These are phyloP conservation scores for Dalbergia oliveri DNA, from an alignment of 306 rosid genomes.

Conservation along the genomic window DNA sequence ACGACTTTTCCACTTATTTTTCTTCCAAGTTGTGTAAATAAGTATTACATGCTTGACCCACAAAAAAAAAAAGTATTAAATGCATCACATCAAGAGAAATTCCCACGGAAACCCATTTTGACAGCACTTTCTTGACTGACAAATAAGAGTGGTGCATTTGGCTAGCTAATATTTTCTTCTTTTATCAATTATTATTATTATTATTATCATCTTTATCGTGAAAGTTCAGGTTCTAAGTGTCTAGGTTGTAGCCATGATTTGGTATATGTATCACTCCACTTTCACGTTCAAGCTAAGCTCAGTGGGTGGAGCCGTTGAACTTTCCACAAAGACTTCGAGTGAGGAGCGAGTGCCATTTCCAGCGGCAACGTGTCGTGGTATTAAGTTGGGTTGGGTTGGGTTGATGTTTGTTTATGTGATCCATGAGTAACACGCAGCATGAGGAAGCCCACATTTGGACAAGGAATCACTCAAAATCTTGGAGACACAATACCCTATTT, in stretches of 20 bases:
- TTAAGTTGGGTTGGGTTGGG: neutral
- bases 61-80: no score
- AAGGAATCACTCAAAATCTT: no score
- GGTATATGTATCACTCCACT: neutral
- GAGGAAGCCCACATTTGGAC: no score
- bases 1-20: no score
- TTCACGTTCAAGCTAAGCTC: neutral
- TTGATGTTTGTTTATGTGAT: neutral
- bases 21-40: no score
- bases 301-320: slow-evolving; percentile 2
- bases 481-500: no score
- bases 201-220: neutral
- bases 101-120: neutral
- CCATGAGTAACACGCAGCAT: no score
- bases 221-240: neutral
- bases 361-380: neutral
- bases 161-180: neutral
- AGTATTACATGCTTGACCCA: no score
- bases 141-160: neutral
- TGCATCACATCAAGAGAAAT: no score
- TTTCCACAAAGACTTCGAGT: neutral
- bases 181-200: neutral
- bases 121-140: neutral
- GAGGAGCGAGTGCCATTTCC: neutral
- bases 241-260: neutral